Evolutionary conservation across 352 stramenopile genomes (phyloP).

Genomic region (Phytopythium ostracodes): DNA sequence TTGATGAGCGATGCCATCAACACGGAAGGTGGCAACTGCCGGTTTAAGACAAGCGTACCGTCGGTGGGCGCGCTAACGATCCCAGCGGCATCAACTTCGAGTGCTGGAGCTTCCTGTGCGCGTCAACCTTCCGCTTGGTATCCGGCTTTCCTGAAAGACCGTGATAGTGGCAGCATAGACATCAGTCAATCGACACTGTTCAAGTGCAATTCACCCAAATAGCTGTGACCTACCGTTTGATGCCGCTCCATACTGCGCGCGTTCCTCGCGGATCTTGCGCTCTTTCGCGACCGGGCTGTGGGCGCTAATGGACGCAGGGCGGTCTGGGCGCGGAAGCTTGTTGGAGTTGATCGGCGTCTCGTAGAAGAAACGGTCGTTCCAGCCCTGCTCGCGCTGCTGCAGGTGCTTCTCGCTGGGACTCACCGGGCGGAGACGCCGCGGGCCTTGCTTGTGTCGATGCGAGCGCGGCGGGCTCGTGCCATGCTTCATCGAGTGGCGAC

Average conservation of each 20-base stretch:
- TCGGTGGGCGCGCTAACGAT: slow-evolving; percentile 23
- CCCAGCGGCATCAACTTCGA: slow-evolving; percentile 35
- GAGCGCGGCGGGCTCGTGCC: slow-evolving; percentile 10
- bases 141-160: slow-evolving; percentile 24
- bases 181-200: neutral
- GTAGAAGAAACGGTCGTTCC: slow-evolving; percentile 70
- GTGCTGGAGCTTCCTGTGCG: slow-evolving; percentile 19
- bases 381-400: slow-evolving; percentile 59
- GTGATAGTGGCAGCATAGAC: neutral
- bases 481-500: slow-evolving; percentile 14
- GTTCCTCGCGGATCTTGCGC: slow-evolving; percentile 45
- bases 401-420: slow-evolving; percentile 45
- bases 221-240: neutral
- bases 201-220: neutral
- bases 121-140: slow-evolving; percentile 11
- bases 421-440: slow-evolving; percentile 36
- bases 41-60: slow-evolving; percentile 12
- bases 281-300: slow-evolving; percentile 33
- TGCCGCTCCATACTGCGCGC: slow-evolving; percentile 45
- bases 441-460: slow-evolving; percentile 19
- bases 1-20: neutral
- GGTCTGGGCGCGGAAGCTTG: slow-evolving; percentile 27
- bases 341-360: slow-evolving; percentile 47
- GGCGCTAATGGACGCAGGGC: slow-evolving; percentile 17
- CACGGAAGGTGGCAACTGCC: neutral